phyloP scores from a whole-genome alignment of 805 yeast genomes.

The Suhomyces prunicola region DNA sequence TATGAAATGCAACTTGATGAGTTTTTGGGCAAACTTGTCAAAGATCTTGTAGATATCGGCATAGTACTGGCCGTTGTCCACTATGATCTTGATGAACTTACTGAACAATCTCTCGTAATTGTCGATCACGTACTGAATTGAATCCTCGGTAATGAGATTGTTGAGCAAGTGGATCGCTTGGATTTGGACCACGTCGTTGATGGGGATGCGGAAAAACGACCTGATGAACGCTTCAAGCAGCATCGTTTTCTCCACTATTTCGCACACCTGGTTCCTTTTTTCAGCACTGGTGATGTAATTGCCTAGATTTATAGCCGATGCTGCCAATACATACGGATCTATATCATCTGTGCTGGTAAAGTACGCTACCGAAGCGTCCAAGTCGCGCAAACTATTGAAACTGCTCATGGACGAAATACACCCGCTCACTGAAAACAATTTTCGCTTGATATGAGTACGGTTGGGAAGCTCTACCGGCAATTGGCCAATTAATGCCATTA shows the following conservation, averaged over 20 bases:
- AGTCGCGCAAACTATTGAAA: slow-evolving; percentile 20
- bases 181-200: slow-evolving; percentile 34
- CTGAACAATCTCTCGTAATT: slow-evolving; percentile 13
- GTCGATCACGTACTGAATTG: slow-evolving; percentile 10
- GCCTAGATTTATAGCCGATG: slow-evolving; percentile 33
- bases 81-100: slow-evolving; percentile 23
- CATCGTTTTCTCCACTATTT: slow-evolving; percentile 4
- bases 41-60: slow-evolving; percentile 27
- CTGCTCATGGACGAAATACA: slow-evolving; percentile 31
- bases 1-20: slow-evolving; percentile 16
- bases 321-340: slow-evolving; percentile 26
- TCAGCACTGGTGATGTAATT: slow-evolving; percentile 27
- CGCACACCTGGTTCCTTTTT: slow-evolving; percentile 12
- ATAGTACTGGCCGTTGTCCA: slow-evolving; percentile 35
- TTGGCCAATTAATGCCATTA: background rate
- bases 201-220: slow-evolving; percentile 16
- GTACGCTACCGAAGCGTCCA: slow-evolving; percentile 15
- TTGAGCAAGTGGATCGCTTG: slow-evolving; percentile 36
- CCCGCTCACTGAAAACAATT: slow-evolving; percentile 34
- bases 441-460: slow-evolving; percentile 18
- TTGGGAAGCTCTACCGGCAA: slow-evolving; percentile 3
- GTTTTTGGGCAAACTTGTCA: slow-evolving; percentile 22
- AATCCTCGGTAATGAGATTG: slow-evolving; percentile 20
- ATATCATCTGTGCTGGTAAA: slow-evolving; percentile 7
- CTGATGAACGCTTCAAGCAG: slow-evolving; percentile 14